A percentile compares a stretch with the other conserved stretches of the same genome.
These are phyloP conservation scores for Fraxinus floribunda DNA, from an alignment of 305 asterid species.

Conservation along the genomic window DNA sequence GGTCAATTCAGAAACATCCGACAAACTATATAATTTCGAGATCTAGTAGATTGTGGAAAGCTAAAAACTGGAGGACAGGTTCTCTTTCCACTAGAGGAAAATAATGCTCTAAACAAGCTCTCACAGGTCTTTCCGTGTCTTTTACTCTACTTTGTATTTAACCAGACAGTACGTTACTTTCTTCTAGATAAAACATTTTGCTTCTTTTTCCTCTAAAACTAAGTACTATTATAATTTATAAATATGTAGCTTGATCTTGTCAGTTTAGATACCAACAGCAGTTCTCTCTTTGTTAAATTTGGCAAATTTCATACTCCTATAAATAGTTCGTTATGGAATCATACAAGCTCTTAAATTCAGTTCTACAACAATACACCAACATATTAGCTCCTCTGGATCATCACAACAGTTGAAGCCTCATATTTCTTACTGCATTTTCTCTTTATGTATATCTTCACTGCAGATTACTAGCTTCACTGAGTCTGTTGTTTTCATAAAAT, in stretches of 20 bases:
- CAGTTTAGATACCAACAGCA: neutral
- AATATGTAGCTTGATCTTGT: neutral
- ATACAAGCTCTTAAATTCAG: neutral
- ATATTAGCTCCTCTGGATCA: neutral
- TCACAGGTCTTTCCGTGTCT: neutral
- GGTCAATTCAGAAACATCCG: neutral
- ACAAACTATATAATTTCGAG: neutral
- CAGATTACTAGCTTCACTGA: neutral
- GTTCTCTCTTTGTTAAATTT: neutral
- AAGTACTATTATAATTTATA: neutral
- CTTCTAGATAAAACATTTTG: neutral
- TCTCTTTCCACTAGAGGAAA: neutral
- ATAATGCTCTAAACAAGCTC: neutral
- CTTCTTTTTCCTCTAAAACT: neutral
- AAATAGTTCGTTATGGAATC: neutral
- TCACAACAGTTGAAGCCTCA: neutral
- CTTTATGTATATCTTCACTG: neutral
- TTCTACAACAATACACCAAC: neutral
- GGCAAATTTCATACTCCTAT: neutral
- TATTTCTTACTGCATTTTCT: neutral
- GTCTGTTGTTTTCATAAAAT: neutral
- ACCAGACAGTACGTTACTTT: neutral
- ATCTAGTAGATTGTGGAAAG: neutral
- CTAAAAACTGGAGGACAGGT: neutral
- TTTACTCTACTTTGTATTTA: neutral